Evolutionary conservation across 1,284 basidiomycete genomes (phyloP), one percentile per base, ranked within the genome.

Genomic region (Apiotrichum sp.): DNA sequence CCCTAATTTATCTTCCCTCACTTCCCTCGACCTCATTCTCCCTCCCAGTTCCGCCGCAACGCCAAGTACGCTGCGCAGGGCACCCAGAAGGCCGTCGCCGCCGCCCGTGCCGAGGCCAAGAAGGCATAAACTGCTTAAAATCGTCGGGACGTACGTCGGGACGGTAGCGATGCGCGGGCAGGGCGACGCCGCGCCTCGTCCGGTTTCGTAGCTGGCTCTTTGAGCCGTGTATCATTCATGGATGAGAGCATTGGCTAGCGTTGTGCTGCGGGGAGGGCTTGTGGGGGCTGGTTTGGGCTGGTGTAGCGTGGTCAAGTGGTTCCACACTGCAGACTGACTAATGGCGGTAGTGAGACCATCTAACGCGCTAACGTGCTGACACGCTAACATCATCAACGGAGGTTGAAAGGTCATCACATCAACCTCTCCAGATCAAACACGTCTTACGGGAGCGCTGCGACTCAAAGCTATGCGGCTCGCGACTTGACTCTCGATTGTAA

Each of bases 1-100:
- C 22, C 22, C 22, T 22, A 22, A 22, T 22, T 33, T 50, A 29
- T 13, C 4, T 2, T 5, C 11, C 46, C 31, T 34, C 13, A 7
- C 31, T 44, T 9, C 46, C 6, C 41, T 38, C 46, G 4, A 1
- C n/a, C 13, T 32, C 38, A 3, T 29, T 36, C 29, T 29, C 45
- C 9, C 36, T 32, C 7, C 33, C 63, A 77, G 76, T 78, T 78
- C 75, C 73, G 76, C 62, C 74, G 76, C 65, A 78, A 78, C 75
- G 70, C 73, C 56, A 70, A 72, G 66, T 77, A 62, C 71, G 76
- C 76, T 57, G 71, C 73, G 56, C 69, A 70, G 61, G 76, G 76
- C 62, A 73, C 76, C 49, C 68, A 70, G 64, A 77, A 76, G 71
- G 75, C 75, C 51, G 65, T 72, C 59, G 67, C 68, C 50, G 61